Percentiles rank a stretch among this genome's conserved stretches.
Evolutionary conservation across 2,329 filamentous ascomycete species (phyloP).

Genomic region (Epichloe sibirici): DNA sequence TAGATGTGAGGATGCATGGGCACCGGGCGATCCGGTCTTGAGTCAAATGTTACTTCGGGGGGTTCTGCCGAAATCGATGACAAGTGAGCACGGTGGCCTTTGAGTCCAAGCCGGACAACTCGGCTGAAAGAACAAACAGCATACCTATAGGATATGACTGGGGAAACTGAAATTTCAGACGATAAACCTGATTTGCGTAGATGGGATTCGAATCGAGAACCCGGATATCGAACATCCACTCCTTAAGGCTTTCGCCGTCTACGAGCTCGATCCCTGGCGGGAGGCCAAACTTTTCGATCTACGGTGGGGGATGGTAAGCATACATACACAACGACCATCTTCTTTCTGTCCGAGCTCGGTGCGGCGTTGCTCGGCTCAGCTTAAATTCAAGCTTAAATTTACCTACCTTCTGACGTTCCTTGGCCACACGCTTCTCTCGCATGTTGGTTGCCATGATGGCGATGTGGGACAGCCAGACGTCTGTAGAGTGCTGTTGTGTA

Average conservation of each 20-base stretch:
- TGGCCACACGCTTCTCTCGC: conserved; percentile 16
- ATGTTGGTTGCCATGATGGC: conserved; percentile 14
- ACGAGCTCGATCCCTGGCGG: conserved; percentile 68
- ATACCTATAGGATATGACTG: conserved; percentile 81
- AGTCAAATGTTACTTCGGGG: conserved; percentile 83
- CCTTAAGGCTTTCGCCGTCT: conserved; percentile 57
- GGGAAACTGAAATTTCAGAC: conserved; percentile 79
- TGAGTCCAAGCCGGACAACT: background rate
- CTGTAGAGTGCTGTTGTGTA: background rate
- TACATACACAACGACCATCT: background rate
- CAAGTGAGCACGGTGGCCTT: background rate
- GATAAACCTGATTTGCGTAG: conserved; percentile 68
- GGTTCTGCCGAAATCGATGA: conserved; percentile 48
- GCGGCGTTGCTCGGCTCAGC: background rate
- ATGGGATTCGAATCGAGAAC: conserved; percentile 86
- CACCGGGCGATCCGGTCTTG: conserved; percentile 53
- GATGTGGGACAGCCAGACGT: conserved; percentile 1
- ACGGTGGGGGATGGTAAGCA: conserved; percentile 7
- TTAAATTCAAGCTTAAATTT: background rate
- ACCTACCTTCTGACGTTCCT: conserved; percentile 18
- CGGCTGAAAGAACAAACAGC: conserved; percentile 7
- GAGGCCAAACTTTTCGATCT: conserved; percentile 43
- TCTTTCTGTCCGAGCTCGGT: background rate
- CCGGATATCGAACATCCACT: conserved; percentile 86
- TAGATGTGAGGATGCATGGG: conserved; percentile 97